Conservation (phyloP, 495 filamentous ascomycete genomes). For the Friedmanniomyces simplex region DNA sequence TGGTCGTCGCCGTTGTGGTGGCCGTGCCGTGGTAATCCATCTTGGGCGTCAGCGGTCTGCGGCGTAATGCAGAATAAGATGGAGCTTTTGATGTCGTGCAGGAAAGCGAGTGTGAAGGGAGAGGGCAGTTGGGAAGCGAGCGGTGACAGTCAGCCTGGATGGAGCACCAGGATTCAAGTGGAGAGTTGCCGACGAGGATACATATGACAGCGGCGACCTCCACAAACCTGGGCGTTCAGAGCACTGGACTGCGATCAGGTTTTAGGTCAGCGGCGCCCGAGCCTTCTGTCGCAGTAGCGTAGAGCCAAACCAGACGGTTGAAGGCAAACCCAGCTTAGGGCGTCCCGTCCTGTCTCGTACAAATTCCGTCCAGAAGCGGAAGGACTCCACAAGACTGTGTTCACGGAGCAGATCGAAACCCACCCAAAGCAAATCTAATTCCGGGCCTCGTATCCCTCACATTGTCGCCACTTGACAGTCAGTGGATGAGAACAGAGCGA, state of each 20-base stretch:
- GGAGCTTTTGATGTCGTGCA: background rate
- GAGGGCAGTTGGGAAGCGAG: background rate
- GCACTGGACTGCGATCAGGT: background rate
- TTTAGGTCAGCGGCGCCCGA: background rate
- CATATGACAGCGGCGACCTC: background rate
- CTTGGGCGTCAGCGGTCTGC: background rate
- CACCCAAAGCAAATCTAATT: background rate
- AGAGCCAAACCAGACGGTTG: background rate
- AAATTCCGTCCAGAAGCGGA: background rate
- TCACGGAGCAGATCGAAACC: background rate
- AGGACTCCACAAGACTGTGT: background rate
- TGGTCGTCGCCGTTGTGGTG: conserved; percentile 15
- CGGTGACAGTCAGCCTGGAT: background rate
- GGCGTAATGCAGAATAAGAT: background rate
- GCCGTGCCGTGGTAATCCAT: conserved; percentile 6
- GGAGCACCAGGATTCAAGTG: background rate
- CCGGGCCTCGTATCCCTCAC: background rate
- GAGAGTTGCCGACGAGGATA: background rate
- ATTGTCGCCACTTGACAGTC: no score
- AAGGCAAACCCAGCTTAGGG: background rate
- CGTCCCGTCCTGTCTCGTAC: background rate
- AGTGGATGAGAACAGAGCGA: no score
- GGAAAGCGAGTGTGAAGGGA: background rate
- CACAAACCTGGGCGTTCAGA: background rate
- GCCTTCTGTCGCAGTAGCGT: background rate